These are phyloP conservation scores for Trichosporon inkin DNA, from an alignment of 1,284 basidiomycete genomes.

Conservation along the genomic window DNA sequence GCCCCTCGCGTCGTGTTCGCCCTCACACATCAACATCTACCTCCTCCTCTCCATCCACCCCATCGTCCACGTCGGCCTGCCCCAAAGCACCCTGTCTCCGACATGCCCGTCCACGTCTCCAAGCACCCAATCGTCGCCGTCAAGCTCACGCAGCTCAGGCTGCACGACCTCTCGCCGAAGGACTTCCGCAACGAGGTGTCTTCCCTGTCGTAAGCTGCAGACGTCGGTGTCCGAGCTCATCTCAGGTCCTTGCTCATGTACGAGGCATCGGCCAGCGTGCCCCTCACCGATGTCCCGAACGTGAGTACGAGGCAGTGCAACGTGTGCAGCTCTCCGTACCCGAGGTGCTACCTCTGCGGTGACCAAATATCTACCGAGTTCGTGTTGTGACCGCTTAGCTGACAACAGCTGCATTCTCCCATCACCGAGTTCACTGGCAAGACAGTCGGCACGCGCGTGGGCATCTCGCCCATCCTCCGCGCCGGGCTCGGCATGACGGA, in stretches of 20 bases:
- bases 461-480: constrained; percentile 82
- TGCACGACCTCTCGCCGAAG: constrained; percentile 44
- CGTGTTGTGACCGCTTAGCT: constrained; percentile 17
- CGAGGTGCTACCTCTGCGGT: no score
- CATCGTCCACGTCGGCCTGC: neutral
- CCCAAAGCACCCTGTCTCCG: no score
- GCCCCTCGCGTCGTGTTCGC: neutral
- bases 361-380: no score
- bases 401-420: constrained; percentile 48
- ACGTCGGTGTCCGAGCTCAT: neutral
- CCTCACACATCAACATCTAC: neutral
- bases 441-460: constrained; percentile 60
- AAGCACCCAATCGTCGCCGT: constrained; percentile 40
- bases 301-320: constrained; percentile 24
- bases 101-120: constrained; percentile 27
- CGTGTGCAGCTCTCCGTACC: no score
- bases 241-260: constrained; percentile 41
- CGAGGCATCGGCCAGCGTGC: constrained; percentile 35
- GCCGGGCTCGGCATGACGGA: constrained; percentile 94
- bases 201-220: neutral
- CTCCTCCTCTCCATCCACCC: neutral
- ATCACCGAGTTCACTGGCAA: constrained; percentile 50
- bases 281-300: constrained; percentile 36
- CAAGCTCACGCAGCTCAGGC: constrained; percentile 43
- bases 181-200: constrained; percentile 32